Evolutionary conservation across 768 basidiomycete species (phyloP).

Genomic region (Strobilomyces echinocephalus): DNA sequence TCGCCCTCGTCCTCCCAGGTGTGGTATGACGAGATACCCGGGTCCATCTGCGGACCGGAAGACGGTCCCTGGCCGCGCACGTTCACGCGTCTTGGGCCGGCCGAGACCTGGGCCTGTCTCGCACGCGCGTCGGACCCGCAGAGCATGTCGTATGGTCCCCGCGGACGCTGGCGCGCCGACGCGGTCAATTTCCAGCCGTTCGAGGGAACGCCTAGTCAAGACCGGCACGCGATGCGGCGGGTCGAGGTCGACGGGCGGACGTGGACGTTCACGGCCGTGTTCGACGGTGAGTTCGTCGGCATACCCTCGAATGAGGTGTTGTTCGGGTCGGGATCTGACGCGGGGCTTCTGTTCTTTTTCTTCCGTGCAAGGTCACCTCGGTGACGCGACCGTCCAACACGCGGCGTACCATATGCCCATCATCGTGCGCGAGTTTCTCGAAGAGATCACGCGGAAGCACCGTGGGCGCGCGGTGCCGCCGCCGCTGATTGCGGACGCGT

Average conservation of each 20-base stretch:
- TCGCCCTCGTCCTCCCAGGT: constrained; percentile 35
- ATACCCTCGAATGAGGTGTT: background rate
- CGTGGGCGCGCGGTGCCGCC: constrained; percentile 40
- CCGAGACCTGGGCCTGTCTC: constrained; percentile 53
- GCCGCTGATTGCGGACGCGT: constrained; percentile 49
- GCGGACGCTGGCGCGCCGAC: constrained; percentile 44
- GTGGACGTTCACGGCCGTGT: constrained; percentile 68
- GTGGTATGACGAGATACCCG: constrained; percentile 58
- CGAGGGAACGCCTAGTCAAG: constrained; percentile 50
- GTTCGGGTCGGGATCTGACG: background rate
- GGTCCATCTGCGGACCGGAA: constrained; percentile 56
- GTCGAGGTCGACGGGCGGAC: constrained; percentile 50
- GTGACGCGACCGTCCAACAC: constrained; percentile 65
- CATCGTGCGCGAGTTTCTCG: constrained; percentile 57
- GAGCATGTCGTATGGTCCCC: constrained; percentile 34
- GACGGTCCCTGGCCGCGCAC: constrained; percentile 63
- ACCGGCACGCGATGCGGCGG: constrained; percentile 57
- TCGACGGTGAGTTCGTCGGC: constrained; percentile 48
- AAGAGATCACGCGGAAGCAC: constrained; percentile 36
- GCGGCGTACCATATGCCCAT: constrained; percentile 65
- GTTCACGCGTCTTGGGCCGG: constrained; percentile 46
- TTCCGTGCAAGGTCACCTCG: constrained; percentile 50
- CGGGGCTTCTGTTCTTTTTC: background rate
- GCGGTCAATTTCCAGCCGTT: constrained; percentile 68
- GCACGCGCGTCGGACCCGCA: constrained; percentile 49